Base-by-base conservation (phyloP, 768 basidiomycete genomes). In the Neoboletus magnificus region DNA sequence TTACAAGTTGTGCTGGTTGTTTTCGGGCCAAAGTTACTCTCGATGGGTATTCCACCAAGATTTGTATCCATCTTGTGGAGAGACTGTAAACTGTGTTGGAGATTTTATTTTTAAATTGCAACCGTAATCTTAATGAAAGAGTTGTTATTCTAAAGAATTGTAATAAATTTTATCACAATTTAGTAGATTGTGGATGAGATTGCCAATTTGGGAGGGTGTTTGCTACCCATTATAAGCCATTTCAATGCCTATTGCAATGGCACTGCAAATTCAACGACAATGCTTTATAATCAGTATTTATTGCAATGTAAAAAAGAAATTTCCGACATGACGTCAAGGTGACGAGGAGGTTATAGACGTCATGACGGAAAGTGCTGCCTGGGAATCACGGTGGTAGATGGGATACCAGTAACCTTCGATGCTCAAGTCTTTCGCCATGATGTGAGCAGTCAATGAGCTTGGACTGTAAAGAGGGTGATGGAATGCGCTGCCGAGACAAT, bases 311-410 rank as follows among this genome's bases (percentile, higher is more conserved):
- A n/a, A n/a, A n/a, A n/a, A n/a, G n/a, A n/a, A n/a, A n/a, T n/a
- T n/a, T n/a, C n/a, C n/a, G n/a, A n/a, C n/a, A n/a, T n/a, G n/a
- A 60, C 15, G 51, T 57, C 46, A 57, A 48, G 40, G 63, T 50
- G 32, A 71, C 46, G 18, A 65, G 61, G 25, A 71, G 50, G 40
- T 66, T 66, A 30, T 56, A 61, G 25, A 59, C 49, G 15, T n/a
- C 27, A 69, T 35, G 16, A 65, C 30, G 8, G 65, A 58, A 45
- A 66, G 43, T 27, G 63, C 65, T 25, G 53, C 54, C 64, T 68
- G 36, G 47, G 3, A n/a, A 50, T 42, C 33, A 22, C 13, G 8
- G 43, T 30, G 47, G 2, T 51, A 4, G 40, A 23, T 29, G 35
- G 12, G 27, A 25, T 22, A n/a, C n/a, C 32, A 15, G 22, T 5